These are phyloP conservation scores for Sphaerulina populicola DNA, from an alignment of 2,329 filamentous ascomycete genomes.

Conservation along the genomic window DNA sequence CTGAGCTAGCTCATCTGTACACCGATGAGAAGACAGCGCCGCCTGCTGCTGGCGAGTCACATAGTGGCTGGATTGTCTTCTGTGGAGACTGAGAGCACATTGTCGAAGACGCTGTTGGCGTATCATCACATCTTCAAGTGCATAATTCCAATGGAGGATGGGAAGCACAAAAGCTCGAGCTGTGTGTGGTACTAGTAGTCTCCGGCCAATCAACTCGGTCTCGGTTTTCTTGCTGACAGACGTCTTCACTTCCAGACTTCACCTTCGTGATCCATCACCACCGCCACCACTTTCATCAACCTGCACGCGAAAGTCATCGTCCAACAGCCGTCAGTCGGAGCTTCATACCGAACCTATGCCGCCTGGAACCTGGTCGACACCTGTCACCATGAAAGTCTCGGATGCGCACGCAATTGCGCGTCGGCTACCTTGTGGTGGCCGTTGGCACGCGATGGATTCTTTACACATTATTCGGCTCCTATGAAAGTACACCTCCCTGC, in stretches of 20 bases:
- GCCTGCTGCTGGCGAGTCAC: neutral
- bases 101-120: slow-evolving; percentile 17
- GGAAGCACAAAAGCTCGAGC: neutral
- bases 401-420: neutral
- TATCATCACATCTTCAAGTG: slow-evolving; percentile 19
- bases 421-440: neutral
- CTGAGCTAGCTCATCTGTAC: neutral
- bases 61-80: slow-evolving; percentile 6
- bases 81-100: slow-evolving; percentile 11
- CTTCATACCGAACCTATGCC: neutral
- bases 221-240: neutral
- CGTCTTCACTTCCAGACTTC: neutral
- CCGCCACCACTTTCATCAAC: neutral
- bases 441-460: neutral
- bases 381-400: neutral
- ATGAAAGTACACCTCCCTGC: neutral
- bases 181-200: neutral
- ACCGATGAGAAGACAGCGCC: neutral
- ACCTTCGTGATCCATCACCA: neutral
- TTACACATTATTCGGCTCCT: neutral
- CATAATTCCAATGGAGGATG: neutral
- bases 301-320: neutral
- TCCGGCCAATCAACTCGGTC: neutral
- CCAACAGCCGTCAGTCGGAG: neutral
- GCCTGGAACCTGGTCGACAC: neutral